Percentiles rank a stretch among this genome's conserved stretches.
phyloP scores from a whole-genome alignment of 192 early-diverging fungal species.

The Martensiomyces pterosporus region DNA sequence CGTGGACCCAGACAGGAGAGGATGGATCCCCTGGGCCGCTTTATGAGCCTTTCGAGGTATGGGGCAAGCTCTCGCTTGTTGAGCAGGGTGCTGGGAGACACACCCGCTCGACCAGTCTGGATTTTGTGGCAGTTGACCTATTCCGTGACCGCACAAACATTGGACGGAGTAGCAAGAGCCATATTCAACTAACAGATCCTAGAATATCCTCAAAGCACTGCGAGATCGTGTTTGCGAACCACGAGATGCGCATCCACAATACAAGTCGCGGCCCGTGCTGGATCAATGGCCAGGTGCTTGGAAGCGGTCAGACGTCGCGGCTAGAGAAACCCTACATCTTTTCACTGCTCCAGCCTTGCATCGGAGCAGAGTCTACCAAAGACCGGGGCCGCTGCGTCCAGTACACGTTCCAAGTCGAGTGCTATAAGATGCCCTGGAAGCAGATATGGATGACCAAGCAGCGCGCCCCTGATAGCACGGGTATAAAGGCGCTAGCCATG shows the following conservation, averaged over 20 bases:
- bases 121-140: constrained; percentile 18
- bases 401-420: constrained; percentile 16
- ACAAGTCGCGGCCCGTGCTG: constrained; percentile 19
- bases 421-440: constrained; percentile 37
- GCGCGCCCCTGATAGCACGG: too few relatives aligned
- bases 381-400: too few relatives aligned
- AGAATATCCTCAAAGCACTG: constrained; percentile 34
- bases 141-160: constrained; percentile 24
- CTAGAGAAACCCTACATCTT: constrained; percentile 22
- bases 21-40: constrained; percentile 24
- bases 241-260: constrained; percentile 19
- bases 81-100: neutral
- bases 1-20: constrained; percentile 36
- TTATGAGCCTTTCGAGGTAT: constrained; percentile 21
- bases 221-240: constrained; percentile 19
- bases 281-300: constrained; percentile 13
- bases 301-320: constrained; percentile 4
- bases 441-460: constrained; percentile 26
- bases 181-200: constrained; percentile 35
- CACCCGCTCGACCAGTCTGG: neutral
- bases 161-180: constrained; percentile 29
- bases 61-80: constrained; percentile 19
- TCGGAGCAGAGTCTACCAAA: too few relatives aligned
- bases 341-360: constrained; percentile 4
- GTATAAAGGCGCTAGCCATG: too few relatives aligned